Evolutionary conservation across 2,329 filamentous ascomycete species (phyloP), one percentile per base, ranked within the genome.

Genomic region (Malbranchea zuffiana): DNA sequence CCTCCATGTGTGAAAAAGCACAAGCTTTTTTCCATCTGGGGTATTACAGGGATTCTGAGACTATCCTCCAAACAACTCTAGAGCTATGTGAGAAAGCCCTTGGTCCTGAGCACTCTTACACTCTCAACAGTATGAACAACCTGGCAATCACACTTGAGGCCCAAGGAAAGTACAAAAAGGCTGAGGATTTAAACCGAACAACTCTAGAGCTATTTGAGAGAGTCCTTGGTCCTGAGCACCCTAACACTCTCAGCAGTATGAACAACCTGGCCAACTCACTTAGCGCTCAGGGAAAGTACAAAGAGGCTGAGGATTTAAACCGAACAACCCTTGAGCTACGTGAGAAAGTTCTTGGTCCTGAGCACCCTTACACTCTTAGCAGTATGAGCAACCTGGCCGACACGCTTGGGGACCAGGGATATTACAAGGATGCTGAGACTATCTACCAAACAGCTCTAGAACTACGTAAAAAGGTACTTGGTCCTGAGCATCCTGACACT

Each of bases 401-500:
- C 7, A 42, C 21, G 15, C 44, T 41, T 13, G 17, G 16, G 28
- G 21, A 43, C 25, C 47, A 42, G 34, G 41, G 42, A 31, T 39
- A 37, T 31, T 47, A 40, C 28, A 43, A 40, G 21, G 38, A 44
- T 37, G 49, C 47, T 11, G 47, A 50, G 35, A 38, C 41, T 24
- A 36, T 53, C 8, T 15, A 46, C 23, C 15, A 36, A 29, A 37
- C 40, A 30, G 39, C 44, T n/a, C 20, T 54, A 16, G 40, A 42
- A 32, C 40, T 38, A 5, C 41, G 34, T 2, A 40, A 48, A 23
- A 42, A 25, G 26, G 21, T 44, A 18, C 40, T 51, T 10, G 50
- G 50, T 3, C 16, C 34, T 10, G 46, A 55, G 21, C 47, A 55
- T 42, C 47, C 43, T 15, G 25, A 45, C 13, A 55, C 52, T 4